phyloP scores from a whole-genome alignment of 2,329 filamentous ascomycete species.

The Colletotrichum neosansevieriae region DNA sequence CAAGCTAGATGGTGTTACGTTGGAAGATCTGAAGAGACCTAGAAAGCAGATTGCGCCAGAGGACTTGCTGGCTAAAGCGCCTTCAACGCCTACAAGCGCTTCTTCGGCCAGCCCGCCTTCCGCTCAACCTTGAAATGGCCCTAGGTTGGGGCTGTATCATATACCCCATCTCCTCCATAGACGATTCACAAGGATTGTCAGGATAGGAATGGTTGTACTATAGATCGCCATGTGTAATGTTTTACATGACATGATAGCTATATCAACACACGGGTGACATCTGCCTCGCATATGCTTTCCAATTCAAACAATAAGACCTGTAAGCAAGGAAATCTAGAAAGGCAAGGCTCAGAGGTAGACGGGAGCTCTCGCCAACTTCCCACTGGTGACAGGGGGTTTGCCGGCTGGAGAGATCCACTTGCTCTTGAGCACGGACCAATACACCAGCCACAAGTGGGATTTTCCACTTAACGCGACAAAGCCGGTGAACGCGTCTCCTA shows the following conservation, averaged over 20 bases:
- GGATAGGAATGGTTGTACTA: conserved; percentile 34
- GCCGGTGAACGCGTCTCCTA: conserved; percentile 44
- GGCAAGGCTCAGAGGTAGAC: too few species aligned
- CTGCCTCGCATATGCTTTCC: background rate
- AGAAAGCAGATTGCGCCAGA: conserved; percentile 72
- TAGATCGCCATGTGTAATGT: conserved; percentile 17
- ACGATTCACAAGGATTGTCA: conserved; percentile 3
- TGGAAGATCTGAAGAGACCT: conserved; percentile 86
- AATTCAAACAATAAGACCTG: too few species aligned
- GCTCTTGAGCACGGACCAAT: conserved; percentile 39
- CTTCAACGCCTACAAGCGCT: conserved; percentile 49
- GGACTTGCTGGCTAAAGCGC: conserved; percentile 50
- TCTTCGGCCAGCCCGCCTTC: conserved; percentile 51
- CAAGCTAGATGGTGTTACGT: conserved; percentile 85
- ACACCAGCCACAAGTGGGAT: conserved; percentile 34
- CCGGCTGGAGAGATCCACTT: too few species aligned
- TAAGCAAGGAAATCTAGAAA: too few species aligned
- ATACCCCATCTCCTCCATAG: background rate
- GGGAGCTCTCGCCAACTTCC: too few species aligned
- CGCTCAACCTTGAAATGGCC: conserved; percentile 40
- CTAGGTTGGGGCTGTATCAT: conserved; percentile 25
- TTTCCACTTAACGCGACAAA: conserved; percentile 53
- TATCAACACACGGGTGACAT: conserved; percentile 13
- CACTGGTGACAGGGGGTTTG: too few species aligned
- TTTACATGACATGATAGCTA: background rate